Conservation (phyloP, 495 filamentous ascomycete species). For the Hypoxylon lienhwacheense region DNA sequence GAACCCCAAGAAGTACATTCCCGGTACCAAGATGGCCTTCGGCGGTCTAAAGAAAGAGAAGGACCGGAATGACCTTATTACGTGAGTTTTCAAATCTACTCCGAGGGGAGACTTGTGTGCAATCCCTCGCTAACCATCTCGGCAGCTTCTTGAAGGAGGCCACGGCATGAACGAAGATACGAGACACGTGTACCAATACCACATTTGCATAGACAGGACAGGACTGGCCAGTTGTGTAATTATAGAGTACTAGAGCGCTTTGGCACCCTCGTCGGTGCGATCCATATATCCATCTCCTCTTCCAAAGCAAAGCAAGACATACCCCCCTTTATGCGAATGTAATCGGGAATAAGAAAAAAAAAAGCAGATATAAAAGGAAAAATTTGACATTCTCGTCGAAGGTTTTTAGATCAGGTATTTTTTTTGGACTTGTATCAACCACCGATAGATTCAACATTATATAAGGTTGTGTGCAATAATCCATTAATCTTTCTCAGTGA, state of each 20-base stretch:
- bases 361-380: too few species aligned
- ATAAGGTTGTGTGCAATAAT: too few species aligned
- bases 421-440: too few species aligned
- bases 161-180: constrained; percentile 56
- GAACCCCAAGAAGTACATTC: constrained; percentile 73
- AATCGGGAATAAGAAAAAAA: too few species aligned
- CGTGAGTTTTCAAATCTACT: constrained; percentile 61
- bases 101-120: background rate
- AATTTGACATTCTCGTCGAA: too few species aligned
- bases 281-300: constrained; percentile 43
- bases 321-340: too few species aligned
- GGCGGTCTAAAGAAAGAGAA: constrained; percentile 99
- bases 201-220: constrained; percentile 39
- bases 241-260: constrained; percentile 41
- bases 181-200: constrained; percentile 42
- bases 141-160: constrained; percentile 66
- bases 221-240: constrained; percentile 38
- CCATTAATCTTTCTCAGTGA: too few species aligned
- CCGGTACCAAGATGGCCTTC: constrained; percentile 99
- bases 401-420: too few species aligned
- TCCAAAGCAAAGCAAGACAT: too few species aligned
- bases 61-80: constrained; percentile 99
- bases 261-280: constrained; percentile 28
- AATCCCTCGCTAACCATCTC: constrained; percentile 11
- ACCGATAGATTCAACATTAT: too few species aligned